A percentile compares a stretch with the other conserved stretches of the same genome.
These are phyloP conservation scores for Multifurca ochricompacta DNA, from an alignment of 768 basidiomycete species.

Conservation along the genomic window DNA sequence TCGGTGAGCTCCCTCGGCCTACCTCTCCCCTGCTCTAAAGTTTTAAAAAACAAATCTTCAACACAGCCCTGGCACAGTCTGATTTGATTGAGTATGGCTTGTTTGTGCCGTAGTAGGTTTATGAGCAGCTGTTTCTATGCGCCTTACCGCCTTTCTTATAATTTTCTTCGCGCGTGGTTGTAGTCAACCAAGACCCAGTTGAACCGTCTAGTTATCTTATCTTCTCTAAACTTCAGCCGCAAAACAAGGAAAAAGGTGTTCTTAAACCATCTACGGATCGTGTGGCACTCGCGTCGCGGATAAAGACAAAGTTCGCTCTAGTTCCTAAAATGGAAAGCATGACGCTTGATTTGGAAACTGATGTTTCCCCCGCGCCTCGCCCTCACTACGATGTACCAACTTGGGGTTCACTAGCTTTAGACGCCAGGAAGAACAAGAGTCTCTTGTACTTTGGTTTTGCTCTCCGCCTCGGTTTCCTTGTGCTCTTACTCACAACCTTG, in stretches of 20 bases:
- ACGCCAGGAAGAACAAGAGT: background rate
- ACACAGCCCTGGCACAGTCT: constrained; percentile 10
- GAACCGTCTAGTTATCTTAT: background rate
- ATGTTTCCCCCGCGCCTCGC: background rate
- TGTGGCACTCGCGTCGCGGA: background rate
- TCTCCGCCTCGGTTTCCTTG: background rate
- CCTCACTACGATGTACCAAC: no score
- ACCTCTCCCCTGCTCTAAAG: background rate
- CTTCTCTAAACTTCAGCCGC: background rate
- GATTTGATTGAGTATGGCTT: background rate
- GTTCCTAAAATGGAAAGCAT: constrained; percentile 5
- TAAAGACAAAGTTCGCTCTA: background rate
- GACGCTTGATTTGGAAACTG: constrained; percentile 5
- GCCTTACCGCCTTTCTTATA: no score
- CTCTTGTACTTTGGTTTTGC: background rate
- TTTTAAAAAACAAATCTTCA: background rate
- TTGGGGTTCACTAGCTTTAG: no score
- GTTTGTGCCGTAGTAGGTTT: background rate
- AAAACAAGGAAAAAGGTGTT: background rate
- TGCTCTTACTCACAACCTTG: background rate
- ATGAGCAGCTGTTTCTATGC: background rate
- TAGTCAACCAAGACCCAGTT: background rate
- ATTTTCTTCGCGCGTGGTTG: background rate
- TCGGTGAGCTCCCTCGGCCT: constrained; percentile 6
- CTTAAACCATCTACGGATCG: background rate